Conservation (phyloP, 2,329 filamentous ascomycete species). For the Massarina eburnea region DNA sequence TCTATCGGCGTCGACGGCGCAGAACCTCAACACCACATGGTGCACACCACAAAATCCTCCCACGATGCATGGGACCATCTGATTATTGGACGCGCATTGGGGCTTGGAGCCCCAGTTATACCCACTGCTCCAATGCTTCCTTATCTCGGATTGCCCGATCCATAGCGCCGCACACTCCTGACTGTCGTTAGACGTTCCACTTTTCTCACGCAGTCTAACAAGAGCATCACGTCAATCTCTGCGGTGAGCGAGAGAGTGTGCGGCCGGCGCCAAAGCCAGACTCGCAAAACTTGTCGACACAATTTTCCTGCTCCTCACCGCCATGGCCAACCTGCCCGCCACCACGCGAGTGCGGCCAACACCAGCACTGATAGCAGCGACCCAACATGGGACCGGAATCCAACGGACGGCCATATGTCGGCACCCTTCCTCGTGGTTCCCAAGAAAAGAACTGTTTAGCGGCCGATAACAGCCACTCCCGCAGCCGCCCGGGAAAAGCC, state of each 20-base stretch:
- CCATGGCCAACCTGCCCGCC: not conserved
- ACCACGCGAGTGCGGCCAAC: not conserved
- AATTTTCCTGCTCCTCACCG: not conserved
- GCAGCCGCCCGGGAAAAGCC: constrained; percentile 1
- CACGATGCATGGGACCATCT: constrained; percentile 21
- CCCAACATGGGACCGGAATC: not conserved
- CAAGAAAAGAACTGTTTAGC: not conserved
- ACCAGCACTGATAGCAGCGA: too few relatives aligned
- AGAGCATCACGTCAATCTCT: constrained; percentile 26
- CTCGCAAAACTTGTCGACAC: not conserved
- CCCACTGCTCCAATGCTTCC: constrained; percentile 35
- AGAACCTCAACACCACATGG: not conserved
- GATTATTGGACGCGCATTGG: constrained; percentile 33
- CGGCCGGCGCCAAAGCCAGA: not conserved
- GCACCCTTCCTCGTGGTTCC: not conserved
- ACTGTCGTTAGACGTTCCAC: constrained; percentile 28
- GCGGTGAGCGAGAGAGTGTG: constrained; percentile 6
- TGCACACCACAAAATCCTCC: constrained; percentile 7
- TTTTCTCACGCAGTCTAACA: constrained; percentile 30
- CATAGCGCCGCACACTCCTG: constrained; percentile 24
- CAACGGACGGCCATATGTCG: not conserved
- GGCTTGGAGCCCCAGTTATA: constrained; percentile 36
- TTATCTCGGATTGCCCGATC: constrained; percentile 38
- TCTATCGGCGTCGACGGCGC: not conserved
- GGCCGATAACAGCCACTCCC: constrained; percentile 10